Evolutionary conservation across 768 basidiomycete species (phyloP).

Genomic region (Boletales sp.): DNA sequence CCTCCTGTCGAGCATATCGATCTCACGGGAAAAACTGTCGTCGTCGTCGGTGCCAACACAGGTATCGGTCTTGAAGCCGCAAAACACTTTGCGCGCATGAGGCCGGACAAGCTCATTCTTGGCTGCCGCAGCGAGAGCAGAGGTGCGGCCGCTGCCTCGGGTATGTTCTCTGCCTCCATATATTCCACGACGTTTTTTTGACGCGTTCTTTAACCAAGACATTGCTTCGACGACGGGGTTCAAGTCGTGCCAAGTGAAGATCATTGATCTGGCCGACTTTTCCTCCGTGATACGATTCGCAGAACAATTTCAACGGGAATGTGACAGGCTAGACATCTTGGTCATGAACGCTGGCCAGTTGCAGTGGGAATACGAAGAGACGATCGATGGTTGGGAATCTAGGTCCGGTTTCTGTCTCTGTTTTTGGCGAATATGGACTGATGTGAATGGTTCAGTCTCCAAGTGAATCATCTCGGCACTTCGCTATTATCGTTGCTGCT

Average conservation of each 20-base stretch:
- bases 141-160: constrained; percentile 16
- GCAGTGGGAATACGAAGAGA: constrained; percentile 14
- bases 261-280: constrained; percentile 15
- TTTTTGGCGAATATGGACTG: background rate
- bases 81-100: constrained; percentile 31
- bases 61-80: constrained; percentile 33
- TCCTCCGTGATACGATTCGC: constrained; percentile 10
- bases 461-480: constrained; percentile 35
- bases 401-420: constrained; percentile 25
- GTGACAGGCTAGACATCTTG: constrained; percentile 28
- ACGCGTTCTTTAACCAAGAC: constrained; percentile 9
- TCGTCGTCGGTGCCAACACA: constrained; percentile 31
- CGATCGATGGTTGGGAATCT: constrained; percentile 45
- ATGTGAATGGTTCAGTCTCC: constrained; percentile 19
- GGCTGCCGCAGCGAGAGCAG: constrained; percentile 27
- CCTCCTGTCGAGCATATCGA: constrained; percentile 17
- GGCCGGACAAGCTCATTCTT: constrained; percentile 24
- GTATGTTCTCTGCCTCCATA: constrained; percentile 7
- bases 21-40: constrained; percentile 28
- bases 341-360: constrained; percentile 41
- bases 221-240: constrained; percentile 26
- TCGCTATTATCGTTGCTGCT: constrained; percentile 31
- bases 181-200: background rate
- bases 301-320: constrained; percentile 5
- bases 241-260: constrained; percentile 29